Percentiles rank a stretch among this genome's conserved stretches.
phyloP scores from a whole-genome alignment of 768 basidiomycete genomes.

The Naematelia encephala region DNA sequence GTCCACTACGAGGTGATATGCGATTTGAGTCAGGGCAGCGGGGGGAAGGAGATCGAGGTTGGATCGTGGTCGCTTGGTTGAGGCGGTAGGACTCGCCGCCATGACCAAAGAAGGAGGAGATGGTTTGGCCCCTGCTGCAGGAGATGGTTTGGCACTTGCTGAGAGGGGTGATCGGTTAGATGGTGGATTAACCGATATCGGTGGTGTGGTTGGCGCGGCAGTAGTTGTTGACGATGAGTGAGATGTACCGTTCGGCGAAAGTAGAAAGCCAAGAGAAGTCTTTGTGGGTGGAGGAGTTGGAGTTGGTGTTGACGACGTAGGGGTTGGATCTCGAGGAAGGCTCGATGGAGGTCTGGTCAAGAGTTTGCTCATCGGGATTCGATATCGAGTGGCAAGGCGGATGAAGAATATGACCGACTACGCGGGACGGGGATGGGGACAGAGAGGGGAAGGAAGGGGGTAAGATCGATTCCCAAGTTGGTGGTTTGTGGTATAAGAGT shows the following conservation, averaged over 20 bases:
- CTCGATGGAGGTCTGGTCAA: background rate
- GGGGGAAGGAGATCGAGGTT: background rate
- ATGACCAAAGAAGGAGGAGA: background rate
- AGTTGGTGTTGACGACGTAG: too few relatives aligned
- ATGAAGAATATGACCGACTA: too few relatives aligned
- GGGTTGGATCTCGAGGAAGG: background rate
- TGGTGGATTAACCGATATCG: too few relatives aligned
- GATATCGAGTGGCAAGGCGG: too few relatives aligned
- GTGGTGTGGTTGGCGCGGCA: background rate
- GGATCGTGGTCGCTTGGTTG: background rate
- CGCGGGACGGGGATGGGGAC: too few relatives aligned
- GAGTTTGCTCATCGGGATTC: background rate
- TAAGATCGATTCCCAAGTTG: too few relatives aligned
- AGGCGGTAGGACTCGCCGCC: background rate
- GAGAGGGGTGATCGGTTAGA: too few relatives aligned
- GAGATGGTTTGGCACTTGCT: background rate
- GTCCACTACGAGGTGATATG: slow-evolving; percentile 27
- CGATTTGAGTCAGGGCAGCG: slow-evolving; percentile 10
- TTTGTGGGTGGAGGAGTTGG: background rate
- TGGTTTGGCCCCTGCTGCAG: background rate
- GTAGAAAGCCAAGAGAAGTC: background rate
- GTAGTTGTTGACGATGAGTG: background rate
- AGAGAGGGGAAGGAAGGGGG: too few relatives aligned
- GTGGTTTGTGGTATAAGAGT: too few relatives aligned
- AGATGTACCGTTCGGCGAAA: background rate